Evolutionary conservation across 108 stramenopile species (phyloP).

Genomic region (Cyclotella cryptica): DNA sequence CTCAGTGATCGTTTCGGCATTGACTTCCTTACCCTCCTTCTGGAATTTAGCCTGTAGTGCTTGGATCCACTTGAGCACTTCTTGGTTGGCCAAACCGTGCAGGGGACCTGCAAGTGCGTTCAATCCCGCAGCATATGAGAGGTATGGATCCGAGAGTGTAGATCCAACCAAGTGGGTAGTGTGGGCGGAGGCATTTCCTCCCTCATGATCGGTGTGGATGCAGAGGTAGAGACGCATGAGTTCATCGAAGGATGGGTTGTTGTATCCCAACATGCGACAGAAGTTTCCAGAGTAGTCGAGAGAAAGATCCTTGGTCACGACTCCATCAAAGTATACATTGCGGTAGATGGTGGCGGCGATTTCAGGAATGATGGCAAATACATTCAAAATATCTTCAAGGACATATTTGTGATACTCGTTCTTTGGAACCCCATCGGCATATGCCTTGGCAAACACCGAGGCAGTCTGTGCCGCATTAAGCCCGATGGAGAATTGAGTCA

Average conservation of each 20-base stretch:
- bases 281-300: constrained; percentile 99
- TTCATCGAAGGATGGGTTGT: constrained; percentile 95
- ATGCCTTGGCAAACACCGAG: constrained; percentile 95
- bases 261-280: constrained; percentile 97
- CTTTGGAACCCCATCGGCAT: constrained; percentile 92
- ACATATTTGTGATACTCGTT: constrained; percentile 92
- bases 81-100: constrained; percentile 99
- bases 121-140: constrained; percentile 95
- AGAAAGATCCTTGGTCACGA: constrained; percentile 87
- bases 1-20: constrained; percentile 97
- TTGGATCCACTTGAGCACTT: constrained; percentile 97
- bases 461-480: constrained; percentile 94
- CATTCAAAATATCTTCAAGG: constrained; percentile 96
- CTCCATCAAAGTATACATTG: constrained; percentile 95
- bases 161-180: constrained; percentile 98
- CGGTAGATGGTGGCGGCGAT: constrained; percentile 98
- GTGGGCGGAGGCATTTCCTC: constrained; percentile 99
- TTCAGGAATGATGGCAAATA: constrained; percentile 96
- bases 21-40: constrained; percentile 94
- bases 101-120: constrained; percentile 98
- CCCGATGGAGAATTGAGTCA: constrained; percentile 97
- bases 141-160: constrained; percentile 96
- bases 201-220: constrained; percentile 99
- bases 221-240: constrained; percentile 99
- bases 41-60: constrained; percentile 93